phyloP scores from a whole-genome alignment of 2,329 filamentous ascomycete genomes.

The Xylariales sp. region DNA sequence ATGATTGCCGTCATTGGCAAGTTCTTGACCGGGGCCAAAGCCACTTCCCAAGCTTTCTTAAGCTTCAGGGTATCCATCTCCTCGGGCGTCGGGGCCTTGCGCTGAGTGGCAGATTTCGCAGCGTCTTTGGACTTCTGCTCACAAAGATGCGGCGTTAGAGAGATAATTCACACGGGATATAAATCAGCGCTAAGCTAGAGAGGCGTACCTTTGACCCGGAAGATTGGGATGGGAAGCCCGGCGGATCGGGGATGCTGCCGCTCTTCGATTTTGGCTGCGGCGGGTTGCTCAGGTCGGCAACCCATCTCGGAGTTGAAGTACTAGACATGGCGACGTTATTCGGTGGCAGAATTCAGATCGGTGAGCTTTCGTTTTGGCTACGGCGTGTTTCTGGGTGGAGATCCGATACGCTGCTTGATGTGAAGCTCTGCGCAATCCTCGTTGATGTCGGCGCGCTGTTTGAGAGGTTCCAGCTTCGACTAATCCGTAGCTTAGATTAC shows the following conservation, averaged over 20 bases:
- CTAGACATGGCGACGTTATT: constrained; percentile 20
- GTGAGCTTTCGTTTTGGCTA: too few species aligned
- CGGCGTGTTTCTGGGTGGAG: too few species aligned
- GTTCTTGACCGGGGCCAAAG: constrained; percentile 86
- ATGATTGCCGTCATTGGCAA: constrained; percentile 98
- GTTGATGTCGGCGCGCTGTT: too few species aligned
- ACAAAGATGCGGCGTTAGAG: background rate
- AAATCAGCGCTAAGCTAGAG: background rate
- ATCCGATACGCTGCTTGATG: too few species aligned
- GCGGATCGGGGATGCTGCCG: constrained; percentile 72
- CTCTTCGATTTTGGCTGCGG: constrained; percentile 63
- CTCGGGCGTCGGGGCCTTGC: constrained; percentile 67
- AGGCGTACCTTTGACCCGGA: constrained; percentile 52
- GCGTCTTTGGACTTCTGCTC: constrained; percentile 48
- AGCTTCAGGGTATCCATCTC: constrained; percentile 95
- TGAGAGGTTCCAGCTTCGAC: too few species aligned
- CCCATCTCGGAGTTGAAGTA: constrained; percentile 68
- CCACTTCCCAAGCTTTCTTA: constrained; percentile 98
- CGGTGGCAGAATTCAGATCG: too few species aligned
- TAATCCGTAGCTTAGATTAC: too few species aligned
- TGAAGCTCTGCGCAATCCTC: too few species aligned
- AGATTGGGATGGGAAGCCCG: constrained; percentile 65
- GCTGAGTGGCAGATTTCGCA: constrained; percentile 38
- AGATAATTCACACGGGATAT: too few species aligned
- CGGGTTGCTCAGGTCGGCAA: constrained; percentile 70